Percentiles rank a stretch among this genome's conserved stretches.
Conservation (phyloP, 768 basidiomycete species). For the Hydnum rufescens region DNA sequence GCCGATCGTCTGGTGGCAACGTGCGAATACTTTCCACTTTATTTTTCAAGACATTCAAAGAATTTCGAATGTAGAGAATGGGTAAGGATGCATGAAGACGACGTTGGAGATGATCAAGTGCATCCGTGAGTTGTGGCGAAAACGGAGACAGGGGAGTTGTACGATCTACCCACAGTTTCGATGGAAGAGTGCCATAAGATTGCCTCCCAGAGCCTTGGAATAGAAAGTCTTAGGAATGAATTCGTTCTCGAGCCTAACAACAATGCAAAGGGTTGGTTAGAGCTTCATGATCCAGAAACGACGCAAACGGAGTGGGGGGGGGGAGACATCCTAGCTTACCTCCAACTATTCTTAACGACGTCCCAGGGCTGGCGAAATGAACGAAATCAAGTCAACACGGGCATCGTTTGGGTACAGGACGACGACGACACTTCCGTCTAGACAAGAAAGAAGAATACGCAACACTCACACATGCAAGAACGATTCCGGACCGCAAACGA, state of each 20-base stretch:
- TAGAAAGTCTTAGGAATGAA: constrained; percentile 9
- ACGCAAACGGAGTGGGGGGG: constrained; percentile 3
- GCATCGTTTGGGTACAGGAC: no score
- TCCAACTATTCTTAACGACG: constrained; percentile 5
- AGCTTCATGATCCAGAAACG: constrained; percentile 6
- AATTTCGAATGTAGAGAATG: no score
- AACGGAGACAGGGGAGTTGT: background rate
- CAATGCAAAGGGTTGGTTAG: background rate
- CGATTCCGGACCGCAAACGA: constrained; percentile 45
- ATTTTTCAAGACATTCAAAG: no score
- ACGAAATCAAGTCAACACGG: background rate
- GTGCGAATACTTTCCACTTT: no score
- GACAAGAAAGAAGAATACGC: background rate
- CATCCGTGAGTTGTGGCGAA: background rate
- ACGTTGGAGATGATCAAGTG: no score
- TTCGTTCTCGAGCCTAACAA: background rate
- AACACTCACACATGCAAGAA: constrained; percentile 49
- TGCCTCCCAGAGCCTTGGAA: constrained; percentile 14
- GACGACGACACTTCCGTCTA: background rate
- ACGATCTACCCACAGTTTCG: background rate
- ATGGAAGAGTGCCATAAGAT: constrained; percentile 11
- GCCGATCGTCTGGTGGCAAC: constrained; percentile 3
- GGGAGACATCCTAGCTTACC: background rate
- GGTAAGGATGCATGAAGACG: no score
- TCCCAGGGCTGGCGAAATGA: constrained; percentile 8